phyloP scores from a whole-genome alignment of 2,329 filamentous ascomycete species.

The Colletotrichum cordylinicola region DNA sequence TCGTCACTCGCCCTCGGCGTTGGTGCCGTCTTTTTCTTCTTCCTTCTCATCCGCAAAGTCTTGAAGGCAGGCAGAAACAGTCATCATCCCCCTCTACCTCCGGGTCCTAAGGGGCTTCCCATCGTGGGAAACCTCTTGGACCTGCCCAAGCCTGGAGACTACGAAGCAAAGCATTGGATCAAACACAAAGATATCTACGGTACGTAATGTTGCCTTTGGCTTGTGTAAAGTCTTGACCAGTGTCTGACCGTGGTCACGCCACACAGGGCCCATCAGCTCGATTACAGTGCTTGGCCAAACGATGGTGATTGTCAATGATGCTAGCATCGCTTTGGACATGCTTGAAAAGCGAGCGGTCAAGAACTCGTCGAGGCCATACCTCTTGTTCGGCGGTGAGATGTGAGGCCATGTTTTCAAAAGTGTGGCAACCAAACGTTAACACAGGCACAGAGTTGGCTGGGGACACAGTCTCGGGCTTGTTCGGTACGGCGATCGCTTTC shows the following conservation, averaged over 20 bases:
- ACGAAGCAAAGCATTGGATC: constrained; percentile 38
- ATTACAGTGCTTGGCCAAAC: constrained; percentile 40
- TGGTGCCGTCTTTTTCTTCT: neutral
- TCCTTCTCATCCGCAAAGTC: neutral
- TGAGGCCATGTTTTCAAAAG: constrained; percentile 21
- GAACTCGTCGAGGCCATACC: constrained; percentile 36
- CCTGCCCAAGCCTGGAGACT: constrained; percentile 37
- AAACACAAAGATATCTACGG: constrained; percentile 37
- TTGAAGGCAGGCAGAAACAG: neutral
- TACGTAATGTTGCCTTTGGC: neutral
- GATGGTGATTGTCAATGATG: constrained; percentile 48
- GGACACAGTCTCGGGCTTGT: constrained; percentile 38
- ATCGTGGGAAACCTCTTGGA: constrained; percentile 52
- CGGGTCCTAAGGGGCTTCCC: constrained; percentile 37
- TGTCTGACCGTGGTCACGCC: neutral
- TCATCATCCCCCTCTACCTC: constrained; percentile 15
- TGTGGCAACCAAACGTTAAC: neutral
- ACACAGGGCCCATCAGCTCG: constrained; percentile 30
- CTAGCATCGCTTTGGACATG: constrained; percentile 38
- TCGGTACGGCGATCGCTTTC: constrained; percentile 40
- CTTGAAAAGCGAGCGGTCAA: constrained; percentile 36
- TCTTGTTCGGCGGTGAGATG: constrained; percentile 39
- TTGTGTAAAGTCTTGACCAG: neutral
- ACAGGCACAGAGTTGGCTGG: constrained; percentile 31
- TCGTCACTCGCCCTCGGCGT: neutral